Evolutionary conservation across 352 stramenopile genomes (phyloP).

Genomic region (Globisporangium rhizosaccharum): DNA sequence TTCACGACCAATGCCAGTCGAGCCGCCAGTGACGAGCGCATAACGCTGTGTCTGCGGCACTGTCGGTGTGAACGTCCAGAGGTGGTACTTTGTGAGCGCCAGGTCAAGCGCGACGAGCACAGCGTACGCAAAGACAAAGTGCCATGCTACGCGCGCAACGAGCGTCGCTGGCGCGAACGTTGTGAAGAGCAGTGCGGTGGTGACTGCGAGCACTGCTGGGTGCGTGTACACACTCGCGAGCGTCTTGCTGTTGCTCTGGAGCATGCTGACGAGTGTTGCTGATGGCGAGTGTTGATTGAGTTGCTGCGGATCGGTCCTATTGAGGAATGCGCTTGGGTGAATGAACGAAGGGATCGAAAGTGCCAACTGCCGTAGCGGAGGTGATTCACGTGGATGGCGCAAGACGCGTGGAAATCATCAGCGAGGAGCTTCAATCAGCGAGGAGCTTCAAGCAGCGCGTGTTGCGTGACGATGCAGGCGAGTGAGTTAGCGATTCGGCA

Average conservation of each 20-base stretch:
- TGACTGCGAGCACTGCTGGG: not conserved
- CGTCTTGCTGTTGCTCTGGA: conserved; percentile 5
- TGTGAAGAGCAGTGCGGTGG: no score
- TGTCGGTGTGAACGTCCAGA: conserved; percentile 51
- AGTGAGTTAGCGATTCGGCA: no score
- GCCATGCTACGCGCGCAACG: conserved; percentile 11
- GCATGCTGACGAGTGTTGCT: not conserved
- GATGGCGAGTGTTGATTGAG: not conserved
- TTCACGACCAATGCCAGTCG: conserved; percentile 60
- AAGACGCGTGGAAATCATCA: no score
- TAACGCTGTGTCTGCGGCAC: conserved; percentile 47
- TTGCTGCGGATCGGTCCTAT: not conserved
- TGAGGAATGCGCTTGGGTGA: not conserved
- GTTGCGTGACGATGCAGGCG: no score
- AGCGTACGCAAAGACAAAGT: no score
- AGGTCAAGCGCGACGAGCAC: conserved; percentile 28
- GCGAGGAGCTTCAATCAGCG: no score
- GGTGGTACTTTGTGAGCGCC: conserved; percentile 54
- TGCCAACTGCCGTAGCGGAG: no score
- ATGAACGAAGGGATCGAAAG: no score
- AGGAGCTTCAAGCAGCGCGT: no score
- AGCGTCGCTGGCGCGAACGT: no score
- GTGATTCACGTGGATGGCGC: no score
- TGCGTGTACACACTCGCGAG: conserved; percentile 11
- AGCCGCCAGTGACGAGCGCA: conserved; percentile 45